phyloP scores from a whole-genome alignment of 2,329 filamentous ascomycete species.

The Colletotrichum magnum region DNA sequence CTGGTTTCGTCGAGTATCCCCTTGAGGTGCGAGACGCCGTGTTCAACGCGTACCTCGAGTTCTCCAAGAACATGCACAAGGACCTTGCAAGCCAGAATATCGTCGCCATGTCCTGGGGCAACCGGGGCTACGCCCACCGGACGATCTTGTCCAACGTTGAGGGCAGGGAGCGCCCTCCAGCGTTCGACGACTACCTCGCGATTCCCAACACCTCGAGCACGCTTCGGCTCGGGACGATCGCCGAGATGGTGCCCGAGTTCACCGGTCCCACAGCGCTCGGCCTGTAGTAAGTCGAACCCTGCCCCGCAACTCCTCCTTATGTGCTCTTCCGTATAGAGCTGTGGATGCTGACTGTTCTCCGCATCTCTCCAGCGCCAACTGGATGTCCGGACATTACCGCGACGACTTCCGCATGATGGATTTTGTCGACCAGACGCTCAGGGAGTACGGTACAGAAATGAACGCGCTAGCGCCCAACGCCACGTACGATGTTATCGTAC shows the following conservation, averaged over 20 bases:
- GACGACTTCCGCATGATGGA: constrained; percentile 49
- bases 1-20: constrained; percentile 47
- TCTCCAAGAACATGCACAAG: constrained; percentile 45
- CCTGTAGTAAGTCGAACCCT: constrained; percentile 38
- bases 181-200: constrained; percentile 44
- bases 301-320: too few relatives aligned
- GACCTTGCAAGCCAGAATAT: constrained; percentile 49
- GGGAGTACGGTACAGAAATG: constrained; percentile 47
- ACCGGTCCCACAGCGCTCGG: constrained; percentile 50
- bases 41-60: constrained; percentile 47
- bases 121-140: constrained; percentile 36
- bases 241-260: constrained; percentile 49
- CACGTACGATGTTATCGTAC: constrained; percentile 40
- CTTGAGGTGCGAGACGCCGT: constrained; percentile 44
- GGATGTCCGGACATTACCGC: constrained; percentile 50
- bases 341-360: too few relatives aligned
- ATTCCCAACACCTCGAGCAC: constrained; percentile 45
- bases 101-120: constrained; percentile 43
- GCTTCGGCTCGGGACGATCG: constrained; percentile 43
- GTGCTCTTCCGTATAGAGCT: too few relatives aligned
- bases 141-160: constrained; percentile 48
- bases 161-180: constrained; percentile 42
- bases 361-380: constrained; percentile 44
- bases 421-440: constrained; percentile 49
- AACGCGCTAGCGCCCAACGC: constrained; percentile 45